phyloP scores from a whole-genome alignment of 2,329 filamentous ascomycete genomes.

The Decorospora gaudefroyi region DNA sequence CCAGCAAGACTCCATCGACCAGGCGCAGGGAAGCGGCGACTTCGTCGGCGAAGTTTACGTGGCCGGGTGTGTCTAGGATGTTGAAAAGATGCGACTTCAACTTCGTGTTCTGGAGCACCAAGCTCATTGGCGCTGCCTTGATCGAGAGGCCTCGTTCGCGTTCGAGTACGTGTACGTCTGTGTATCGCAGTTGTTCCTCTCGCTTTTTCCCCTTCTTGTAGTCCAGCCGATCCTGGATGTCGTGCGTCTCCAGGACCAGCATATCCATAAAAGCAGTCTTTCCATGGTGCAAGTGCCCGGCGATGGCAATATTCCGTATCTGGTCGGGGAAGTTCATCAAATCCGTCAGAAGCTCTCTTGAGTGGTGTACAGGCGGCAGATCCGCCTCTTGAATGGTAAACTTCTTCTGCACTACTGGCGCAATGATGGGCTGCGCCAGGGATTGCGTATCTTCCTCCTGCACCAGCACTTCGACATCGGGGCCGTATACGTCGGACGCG shows the following conservation, averaged over 20 bases:
- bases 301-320: conserved; percentile 88
- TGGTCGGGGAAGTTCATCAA: conserved; percentile 96
- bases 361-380: conserved; percentile 84
- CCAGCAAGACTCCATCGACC: conserved; percentile 87
- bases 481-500: conserved; percentile 93
- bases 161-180: conserved; percentile 87
- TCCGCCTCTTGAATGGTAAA: conserved; percentile 93
- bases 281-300: conserved; percentile 92
- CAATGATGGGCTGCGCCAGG: conserved; percentile 88
- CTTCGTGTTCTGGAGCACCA: conserved; percentile 84
- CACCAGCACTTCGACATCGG: conserved; percentile 91
- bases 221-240: conserved; percentile 77
- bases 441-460: conserved; percentile 97
- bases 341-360: conserved; percentile 90
- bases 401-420: conserved; percentile 91
- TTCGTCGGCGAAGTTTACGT: conserved; percentile 98
- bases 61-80: conserved; percentile 92
- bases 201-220: conserved; percentile 78
- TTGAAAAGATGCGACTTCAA: conserved; percentile 96
- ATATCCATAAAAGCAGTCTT: conserved; percentile 99
- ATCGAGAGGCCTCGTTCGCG: conserved; percentile 87
- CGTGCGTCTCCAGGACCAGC: conserved; percentile 93
- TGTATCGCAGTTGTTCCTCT: conserved; percentile 92
- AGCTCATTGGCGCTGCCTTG: conserved; percentile 91
- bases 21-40: conserved; percentile 85